Conservation (phyloP, 768 basidiomycete species). For the Polyporus arcularius region DNA sequence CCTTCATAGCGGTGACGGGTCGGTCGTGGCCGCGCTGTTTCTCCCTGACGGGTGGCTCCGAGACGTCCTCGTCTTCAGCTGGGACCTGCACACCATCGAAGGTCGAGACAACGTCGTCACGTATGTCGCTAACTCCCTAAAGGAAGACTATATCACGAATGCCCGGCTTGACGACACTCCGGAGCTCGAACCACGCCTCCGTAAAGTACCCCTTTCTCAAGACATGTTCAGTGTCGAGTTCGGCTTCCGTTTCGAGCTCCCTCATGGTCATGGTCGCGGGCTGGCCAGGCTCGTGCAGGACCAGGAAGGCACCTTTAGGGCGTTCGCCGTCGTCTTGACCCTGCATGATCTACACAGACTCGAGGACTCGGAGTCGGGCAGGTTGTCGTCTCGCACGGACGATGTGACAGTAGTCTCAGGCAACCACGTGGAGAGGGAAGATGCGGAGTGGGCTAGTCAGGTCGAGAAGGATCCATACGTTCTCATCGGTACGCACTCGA, state of each 20-base stretch:
- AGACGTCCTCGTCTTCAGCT: conserved; percentile 45
- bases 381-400: conserved; percentile 31
- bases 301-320: conserved; percentile 34
- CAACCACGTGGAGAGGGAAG: conserved; percentile 31
- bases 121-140: conserved; percentile 32
- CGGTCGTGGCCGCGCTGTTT: conserved; percentile 30
- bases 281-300: conserved; percentile 34
- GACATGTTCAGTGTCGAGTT: conserved; percentile 32
- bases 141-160: conserved; percentile 26
- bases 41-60: conserved; percentile 41
- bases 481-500: conserved; percentile 32
- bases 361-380: conserved; percentile 29
- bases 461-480: conserved; percentile 42
- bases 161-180: conserved; percentile 30
- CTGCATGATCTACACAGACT: conserved; percentile 37
- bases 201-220: conserved; percentile 7
- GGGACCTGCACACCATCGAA: conserved; percentile 41
- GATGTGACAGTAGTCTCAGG: conserved; percentile 38
- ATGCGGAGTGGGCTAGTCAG: conserved; percentile 33
- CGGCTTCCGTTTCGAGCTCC: conserved; percentile 41
- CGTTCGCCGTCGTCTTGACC: conserved; percentile 35
- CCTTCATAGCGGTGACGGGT: conserved; percentile 24
- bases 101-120: conserved; percentile 35
- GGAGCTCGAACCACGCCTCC: conserved; percentile 18
- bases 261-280: conserved; percentile 35